Percentiles rank a stretch among this genome's conserved stretches.
These are phyloP conservation scores for Parachaetomium inaequale DNA, from an alignment of 495 filamentous ascomycete species.

Conservation along the genomic window DNA sequence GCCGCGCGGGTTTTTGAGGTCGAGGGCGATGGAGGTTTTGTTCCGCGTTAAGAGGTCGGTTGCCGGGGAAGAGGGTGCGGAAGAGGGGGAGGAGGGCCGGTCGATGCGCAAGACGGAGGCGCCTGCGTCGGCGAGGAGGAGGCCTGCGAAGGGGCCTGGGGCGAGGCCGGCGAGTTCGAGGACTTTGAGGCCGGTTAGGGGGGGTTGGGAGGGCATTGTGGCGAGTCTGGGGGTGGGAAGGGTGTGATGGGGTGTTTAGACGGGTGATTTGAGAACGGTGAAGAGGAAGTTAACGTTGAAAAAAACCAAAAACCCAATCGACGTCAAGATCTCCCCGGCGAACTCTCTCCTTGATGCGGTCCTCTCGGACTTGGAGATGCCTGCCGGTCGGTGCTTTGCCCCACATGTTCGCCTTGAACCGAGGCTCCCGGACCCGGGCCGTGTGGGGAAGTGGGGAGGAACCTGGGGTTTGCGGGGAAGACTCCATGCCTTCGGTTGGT, in stretches of 20 bases:
- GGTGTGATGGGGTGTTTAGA: too few relatives aligned
- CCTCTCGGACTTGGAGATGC: not conserved
- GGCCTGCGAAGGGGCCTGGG: constrained; percentile 84
- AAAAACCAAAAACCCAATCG: too few relatives aligned
- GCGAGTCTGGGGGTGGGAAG: not conserved
- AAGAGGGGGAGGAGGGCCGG: constrained; percentile 45
- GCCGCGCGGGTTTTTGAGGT: constrained; percentile 66
- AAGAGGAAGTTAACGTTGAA: too few relatives aligned
- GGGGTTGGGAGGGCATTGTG: constrained; percentile 51
- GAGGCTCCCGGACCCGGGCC: constrained; percentile 17
- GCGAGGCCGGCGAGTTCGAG: constrained; percentile 88
- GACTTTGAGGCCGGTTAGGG: constrained; percentile 72
- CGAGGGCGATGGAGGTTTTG: constrained; percentile 72
- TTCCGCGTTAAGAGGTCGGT: constrained; percentile 69
- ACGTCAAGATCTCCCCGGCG: too few relatives aligned
- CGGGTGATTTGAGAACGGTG: too few relatives aligned
- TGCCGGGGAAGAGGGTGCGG: constrained; percentile 42
- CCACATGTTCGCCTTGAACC: constrained; percentile 17
- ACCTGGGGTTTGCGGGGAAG: constrained; percentile 20
- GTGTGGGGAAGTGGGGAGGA: constrained; percentile 13
- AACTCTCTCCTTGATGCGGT: too few relatives aligned
- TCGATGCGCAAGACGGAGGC: constrained; percentile 87
- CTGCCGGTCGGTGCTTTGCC: not conserved
- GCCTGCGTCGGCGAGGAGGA: constrained; percentile 85
- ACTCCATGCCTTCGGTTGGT: not conserved